Evolutionary conservation across 495 filamentous ascomycete genomes (phyloP), one percentile per base, ranked within the genome.

Genomic region (Pseudevernia furfuracea): DNA sequence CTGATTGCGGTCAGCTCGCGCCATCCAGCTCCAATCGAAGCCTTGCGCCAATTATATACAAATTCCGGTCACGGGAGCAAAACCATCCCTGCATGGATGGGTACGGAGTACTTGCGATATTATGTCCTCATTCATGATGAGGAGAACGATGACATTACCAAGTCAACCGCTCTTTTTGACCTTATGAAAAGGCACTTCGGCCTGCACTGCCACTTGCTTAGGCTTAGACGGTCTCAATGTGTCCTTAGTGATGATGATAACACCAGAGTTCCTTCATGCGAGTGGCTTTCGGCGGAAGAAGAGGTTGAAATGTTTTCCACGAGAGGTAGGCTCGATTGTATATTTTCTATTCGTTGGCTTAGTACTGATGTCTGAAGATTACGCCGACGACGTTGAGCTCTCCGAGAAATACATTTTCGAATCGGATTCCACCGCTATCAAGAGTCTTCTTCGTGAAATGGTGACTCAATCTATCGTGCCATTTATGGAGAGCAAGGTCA

Each of bases 101-200:
- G 93, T 67, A 85, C 85, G 34, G 92, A 97, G 43, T 97, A 90
- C 73, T 81, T 98, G 60, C 82, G 94, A 61, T 98, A 98, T 71
- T 97, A 98, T 75, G 89, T 98, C 21, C 80, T 98, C 30, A 85
- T 98, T n/a, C 95, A 98, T 69, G 94, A 98, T 68, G 94, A 98
- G 72, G 95, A 97, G 67, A 83, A 82, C 49, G 92, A 96, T 70
- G 92, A 97, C 70, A 94, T 97, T 59, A 81, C 85, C 17, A 92
- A 91, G 73, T 95, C 87, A 39, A 95, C 89, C 72, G 83, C 82
- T 52, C 79, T 97, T 30, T 98, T 94, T 71, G 93, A 97, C 66
- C 89, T 96, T 72, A 98, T 98, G 94, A 97, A 97, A 75, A 84
- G 92, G 34, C 91, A 96, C 73, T 93, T 97, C 68, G 94, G 94